phyloP scores from a whole-genome alignment of 1,284 basidiomycete genomes.

The Cystobasidium pallidum region DNA sequence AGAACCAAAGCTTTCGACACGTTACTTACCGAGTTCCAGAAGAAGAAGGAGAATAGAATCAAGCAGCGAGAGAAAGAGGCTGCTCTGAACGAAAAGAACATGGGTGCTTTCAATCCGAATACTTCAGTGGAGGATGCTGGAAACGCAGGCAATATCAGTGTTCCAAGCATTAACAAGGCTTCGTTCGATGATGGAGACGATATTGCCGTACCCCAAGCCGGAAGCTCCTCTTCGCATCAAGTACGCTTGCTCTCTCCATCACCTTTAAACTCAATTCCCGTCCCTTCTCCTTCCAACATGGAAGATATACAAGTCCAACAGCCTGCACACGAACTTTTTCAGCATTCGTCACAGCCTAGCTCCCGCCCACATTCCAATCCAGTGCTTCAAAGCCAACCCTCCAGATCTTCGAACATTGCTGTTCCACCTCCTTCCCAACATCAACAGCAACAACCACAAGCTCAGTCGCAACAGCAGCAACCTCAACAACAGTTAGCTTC shows the following conservation, averaged over 20 bases:
- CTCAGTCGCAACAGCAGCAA: constrained; percentile 12
- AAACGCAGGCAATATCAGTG: constrained; percentile 3
- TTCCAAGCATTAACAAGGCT: constrained; percentile 1
- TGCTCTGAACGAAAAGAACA: constrained; percentile 44
- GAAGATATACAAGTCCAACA: constrained; percentile 21
- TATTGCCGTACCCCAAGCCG: constrained; percentile 47
- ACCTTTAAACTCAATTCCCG: constrained; percentile 6
- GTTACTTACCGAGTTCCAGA: constrained; percentile 88
- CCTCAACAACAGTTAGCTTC: constrained; percentile 1
- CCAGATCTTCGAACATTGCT: not conserved
- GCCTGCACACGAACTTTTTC: not conserved
- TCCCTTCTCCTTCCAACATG: constrained; percentile 10
- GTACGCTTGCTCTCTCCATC: constrained; percentile 14
- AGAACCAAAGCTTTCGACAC: constrained; percentile 84
- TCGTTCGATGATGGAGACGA: constrained; percentile 54
- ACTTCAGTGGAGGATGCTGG: not conserved
- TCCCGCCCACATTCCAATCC: not conserved
- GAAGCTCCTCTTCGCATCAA: constrained; percentile 2
- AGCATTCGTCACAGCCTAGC: constrained; percentile 2
- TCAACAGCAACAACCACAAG: constrained; percentile 15
- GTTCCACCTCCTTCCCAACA: not conserved
- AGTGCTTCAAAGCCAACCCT: not conserved
- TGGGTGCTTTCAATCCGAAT: not conserved
- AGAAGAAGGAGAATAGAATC: constrained; percentile 69
- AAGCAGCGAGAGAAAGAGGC: constrained; percentile 61